phyloP scores from a whole-genome alignment of 331 rosid genomes.

The Cydonia oblonga region DNA sequence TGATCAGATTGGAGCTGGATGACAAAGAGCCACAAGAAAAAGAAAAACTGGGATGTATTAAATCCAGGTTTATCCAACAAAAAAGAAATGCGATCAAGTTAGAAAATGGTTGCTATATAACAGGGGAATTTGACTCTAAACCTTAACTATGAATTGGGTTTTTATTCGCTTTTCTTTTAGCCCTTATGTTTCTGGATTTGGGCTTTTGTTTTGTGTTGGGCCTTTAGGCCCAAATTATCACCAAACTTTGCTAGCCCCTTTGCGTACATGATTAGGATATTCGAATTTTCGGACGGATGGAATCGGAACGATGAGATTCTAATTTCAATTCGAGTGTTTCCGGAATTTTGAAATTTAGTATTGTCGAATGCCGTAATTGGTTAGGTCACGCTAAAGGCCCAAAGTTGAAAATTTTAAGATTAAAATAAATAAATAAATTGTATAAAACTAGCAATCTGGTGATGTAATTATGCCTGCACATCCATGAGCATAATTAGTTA shows the following conservation, averaged over 20 bases:
- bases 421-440: no score
- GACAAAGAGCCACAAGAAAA: background rate
- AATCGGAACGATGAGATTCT: no score
- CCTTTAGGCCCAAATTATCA: background rate
- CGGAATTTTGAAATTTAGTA: no score
- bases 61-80: background rate
- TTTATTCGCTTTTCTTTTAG: background rate
- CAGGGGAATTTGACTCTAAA: background rate
- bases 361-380: no score
- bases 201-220: background rate
- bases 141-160: background rate
- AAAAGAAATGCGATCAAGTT: background rate
- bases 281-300: no score
- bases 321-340: no score
- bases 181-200: background rate
- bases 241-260: background rate
- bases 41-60: background rate
- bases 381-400: no score
- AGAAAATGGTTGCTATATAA: background rate
- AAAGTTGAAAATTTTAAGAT: no score
- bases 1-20: background rate
- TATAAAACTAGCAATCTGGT: no score
- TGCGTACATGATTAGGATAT: no score
- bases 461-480: no score
- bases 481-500: no score